Conservation (phyloP, 352 stramenopile species). For the Pythium plurisporium region DNA sequence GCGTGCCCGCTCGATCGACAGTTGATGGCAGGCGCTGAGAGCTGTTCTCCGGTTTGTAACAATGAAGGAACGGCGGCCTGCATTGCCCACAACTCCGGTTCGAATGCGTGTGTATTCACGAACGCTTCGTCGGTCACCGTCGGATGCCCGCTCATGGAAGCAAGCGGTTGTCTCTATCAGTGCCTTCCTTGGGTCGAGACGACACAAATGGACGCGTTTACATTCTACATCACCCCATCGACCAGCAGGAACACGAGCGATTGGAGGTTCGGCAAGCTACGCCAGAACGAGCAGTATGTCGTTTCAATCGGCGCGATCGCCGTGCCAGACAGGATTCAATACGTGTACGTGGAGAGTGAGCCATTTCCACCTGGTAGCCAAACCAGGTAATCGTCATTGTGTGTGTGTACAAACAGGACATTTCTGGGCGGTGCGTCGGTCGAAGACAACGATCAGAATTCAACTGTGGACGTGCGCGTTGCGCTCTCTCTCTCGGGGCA, state of each 20-base stretch:
- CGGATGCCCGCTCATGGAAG: background rate
- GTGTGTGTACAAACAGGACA: background rate
- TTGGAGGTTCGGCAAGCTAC: background rate
- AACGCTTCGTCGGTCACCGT: background rate
- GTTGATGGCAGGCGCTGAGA: background rate
- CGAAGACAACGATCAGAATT: background rate
- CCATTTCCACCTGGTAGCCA: too few relatives aligned
- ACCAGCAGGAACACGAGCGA: background rate
- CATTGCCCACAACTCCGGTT: background rate
- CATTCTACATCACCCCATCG: background rate
- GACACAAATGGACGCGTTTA: background rate
- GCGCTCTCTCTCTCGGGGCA: background rate
- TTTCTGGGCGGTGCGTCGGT: background rate
- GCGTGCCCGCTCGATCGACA: background rate
- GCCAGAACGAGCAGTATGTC: background rate
- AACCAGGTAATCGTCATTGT: too few relatives aligned
- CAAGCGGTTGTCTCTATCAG: background rate
- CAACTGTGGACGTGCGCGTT: background rate
- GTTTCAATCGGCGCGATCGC: background rate
- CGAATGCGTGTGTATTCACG: background rate
- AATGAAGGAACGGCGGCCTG: background rate
- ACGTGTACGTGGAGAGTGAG: conserved; percentile 1
- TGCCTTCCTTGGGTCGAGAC: background rate
- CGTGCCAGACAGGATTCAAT: conserved; percentile 1
- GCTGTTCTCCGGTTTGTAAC: conserved; percentile 1